A percentile compares a stretch with the other conserved stretches of the same genome.
Conservation (phyloP, 805 yeast genomes). For the Metschnikowia amazonensis region DNA sequence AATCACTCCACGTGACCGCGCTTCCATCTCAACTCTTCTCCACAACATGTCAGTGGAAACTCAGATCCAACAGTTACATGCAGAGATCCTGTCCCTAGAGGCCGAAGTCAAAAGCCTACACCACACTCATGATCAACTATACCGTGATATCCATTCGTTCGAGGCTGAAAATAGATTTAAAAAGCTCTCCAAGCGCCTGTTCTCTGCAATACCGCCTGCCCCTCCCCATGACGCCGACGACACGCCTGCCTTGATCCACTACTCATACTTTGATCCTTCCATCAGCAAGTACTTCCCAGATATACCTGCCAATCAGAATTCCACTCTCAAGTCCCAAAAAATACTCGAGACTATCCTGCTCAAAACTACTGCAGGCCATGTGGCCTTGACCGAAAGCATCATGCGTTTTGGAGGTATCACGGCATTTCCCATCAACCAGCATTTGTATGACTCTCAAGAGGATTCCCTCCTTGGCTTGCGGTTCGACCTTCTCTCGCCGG, state of each 20-base stretch:
- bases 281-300: constrained; percentile 15
- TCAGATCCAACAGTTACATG: constrained; percentile 10
- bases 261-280: constrained; percentile 17
- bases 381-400: constrained; percentile 41
- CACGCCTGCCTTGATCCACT: constrained; percentile 16
- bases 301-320: neutral
- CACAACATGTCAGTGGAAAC: constrained; percentile 10
- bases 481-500: constrained; percentile 40
- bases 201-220: neutral
- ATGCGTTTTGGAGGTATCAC: constrained; percentile 49
- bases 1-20: constrained; percentile 1
- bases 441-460: constrained; percentile 21
- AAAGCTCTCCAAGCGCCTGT: constrained; percentile 10
- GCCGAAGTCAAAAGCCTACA: constrained; percentile 13
- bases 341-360: constrained; percentile 12
- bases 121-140: constrained; percentile 10
- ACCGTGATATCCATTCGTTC: constrained; percentile 12
- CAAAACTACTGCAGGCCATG: constrained; percentile 10
- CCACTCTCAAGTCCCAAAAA: neutral
- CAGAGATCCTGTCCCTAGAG: constrained; percentile 14
- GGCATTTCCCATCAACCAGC: constrained; percentile 46
- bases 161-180: constrained; percentile 15
- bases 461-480: constrained; percentile 44
- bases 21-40: neutral
- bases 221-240: constrained; percentile 11